Evolutionary conservation across 164 flowering plant species (phyloP).

Genomic region (Hamamelis virginiana): DNA sequence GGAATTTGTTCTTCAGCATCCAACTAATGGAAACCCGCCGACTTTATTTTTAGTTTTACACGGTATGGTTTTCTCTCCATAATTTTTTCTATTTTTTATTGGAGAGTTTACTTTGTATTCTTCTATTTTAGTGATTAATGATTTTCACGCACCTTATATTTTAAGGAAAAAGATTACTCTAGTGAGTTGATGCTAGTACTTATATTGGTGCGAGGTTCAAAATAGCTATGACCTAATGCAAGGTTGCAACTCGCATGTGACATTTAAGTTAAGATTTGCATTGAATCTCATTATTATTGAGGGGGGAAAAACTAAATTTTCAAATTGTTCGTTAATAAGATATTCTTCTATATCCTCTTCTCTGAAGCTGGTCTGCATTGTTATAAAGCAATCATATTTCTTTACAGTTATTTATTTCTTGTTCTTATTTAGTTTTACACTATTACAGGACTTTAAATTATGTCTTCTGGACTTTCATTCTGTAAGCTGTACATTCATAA

Average conservation of each 20-base stretch:
- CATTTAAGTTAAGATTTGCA: background rate
- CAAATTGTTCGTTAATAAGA: no score
- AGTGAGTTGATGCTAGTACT: background rate
- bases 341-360: no score
- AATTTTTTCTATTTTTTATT: background rate
- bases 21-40: constrained; percentile 94
- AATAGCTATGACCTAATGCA: background rate
- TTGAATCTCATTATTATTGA: background rate
- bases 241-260: background rate
- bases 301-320: no score
- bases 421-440: background rate
- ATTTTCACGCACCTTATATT: background rate
- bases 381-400: background rate
- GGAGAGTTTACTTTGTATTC: background rate
- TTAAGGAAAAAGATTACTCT: background rate
- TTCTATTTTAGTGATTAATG: background rate
- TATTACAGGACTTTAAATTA: background rate
- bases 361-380: background rate
- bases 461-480: background rate
- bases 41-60: constrained; percentile 75
- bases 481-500: background rate
- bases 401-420: background rate
- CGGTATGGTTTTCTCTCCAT: constrained; percentile 42
- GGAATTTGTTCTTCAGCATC: constrained; percentile 86
- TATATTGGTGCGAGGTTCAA: background rate